Evolutionary conservation across 2,329 filamentous ascomycete species (phyloP), one percentile per base, ranked within the genome.

Genomic region (Arthroderma uncinatum): DNA sequence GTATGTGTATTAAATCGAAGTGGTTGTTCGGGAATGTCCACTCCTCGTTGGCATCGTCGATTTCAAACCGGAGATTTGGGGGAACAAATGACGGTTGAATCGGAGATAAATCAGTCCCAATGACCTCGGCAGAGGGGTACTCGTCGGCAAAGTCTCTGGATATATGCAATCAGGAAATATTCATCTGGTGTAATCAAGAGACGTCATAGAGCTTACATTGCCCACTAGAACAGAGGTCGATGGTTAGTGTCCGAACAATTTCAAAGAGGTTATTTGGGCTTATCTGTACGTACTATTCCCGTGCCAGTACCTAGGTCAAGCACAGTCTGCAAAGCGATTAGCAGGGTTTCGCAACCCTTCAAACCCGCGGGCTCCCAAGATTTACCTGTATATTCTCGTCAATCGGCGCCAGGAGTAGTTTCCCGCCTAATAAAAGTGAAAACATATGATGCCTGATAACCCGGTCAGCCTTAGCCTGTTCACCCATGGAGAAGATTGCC

Each of bases 1-100:
- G 64, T 21, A 63, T 62, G 66, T 83, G 81, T 53, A 84, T 74
- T 52, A 78, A 76, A 65, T 83, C 80, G 60, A 81, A 74, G 60
- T 72, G 63, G 52, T 71, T 63, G 0, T 69, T 65, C 14, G 74
- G 71, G 65, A 79, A 60, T 71, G 76, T 71, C 79, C 80, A 82
- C 44, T 82, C 75, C 59, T 80, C 78, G 2, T 76, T 73, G 64
- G 73, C 73, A 63, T 88, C 84, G 64, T 87, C 84, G 36, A 89
- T 79, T 62, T 81, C 82, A 62, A 89, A 89, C 57, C 79, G 78
- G 19, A 87, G 81, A 61, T 89, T 89, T 5, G 79, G 78, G 0
- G 85, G 85, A 0, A 86, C 81, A 23, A 77, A 73, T 2, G 71
- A 67, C 1, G 82, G 81, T 63, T 85, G 83, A 30, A 84, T 82